A percentile compares a stretch with the other conserved stretches of the same genome.
Conservation (phyloP, 176 grass and related monocot genomes). For the Lolium multiflorum region DNA sequence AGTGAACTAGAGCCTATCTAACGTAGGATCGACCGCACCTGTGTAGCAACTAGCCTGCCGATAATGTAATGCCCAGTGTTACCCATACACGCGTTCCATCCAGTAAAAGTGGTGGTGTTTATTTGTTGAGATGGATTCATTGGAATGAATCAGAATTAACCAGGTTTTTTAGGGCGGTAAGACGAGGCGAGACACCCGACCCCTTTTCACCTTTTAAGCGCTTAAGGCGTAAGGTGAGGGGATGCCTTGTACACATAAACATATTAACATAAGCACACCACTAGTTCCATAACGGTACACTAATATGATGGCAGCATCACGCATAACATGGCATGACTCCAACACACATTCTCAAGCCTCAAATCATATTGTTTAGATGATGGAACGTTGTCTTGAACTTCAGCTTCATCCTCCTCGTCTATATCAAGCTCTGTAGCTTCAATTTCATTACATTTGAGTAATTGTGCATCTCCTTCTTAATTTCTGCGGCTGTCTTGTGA, state of each 20-base stretch:
- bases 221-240: neutral
- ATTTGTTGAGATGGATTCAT: conserved; percentile 17
- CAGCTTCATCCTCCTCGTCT: neutral
- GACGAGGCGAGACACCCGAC: neutral
- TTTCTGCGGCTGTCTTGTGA: neutral
- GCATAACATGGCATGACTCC: neutral
- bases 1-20: neutral
- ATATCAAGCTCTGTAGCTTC: neutral
- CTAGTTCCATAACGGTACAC: neutral
- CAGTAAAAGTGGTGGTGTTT: conserved; percentile 4
- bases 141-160: conserved; percentile 2
- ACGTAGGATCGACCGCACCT: neutral
- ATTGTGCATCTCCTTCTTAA: neutral
- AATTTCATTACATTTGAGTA: neutral
- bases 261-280: neutral
- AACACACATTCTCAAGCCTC: neutral
- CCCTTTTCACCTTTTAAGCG: neutral
- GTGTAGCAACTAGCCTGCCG: conserved; percentile 14
- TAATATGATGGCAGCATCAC: neutral
- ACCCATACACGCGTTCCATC: conserved; percentile 8
- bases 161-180: neutral
- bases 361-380: conserved; percentile 1
- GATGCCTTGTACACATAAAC: neutral
- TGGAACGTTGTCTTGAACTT: neutral
- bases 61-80: conserved; percentile 3